phyloP scores from a whole-genome alignment of 139 green algal genomes.

The Spirogloea muscicola region DNA sequence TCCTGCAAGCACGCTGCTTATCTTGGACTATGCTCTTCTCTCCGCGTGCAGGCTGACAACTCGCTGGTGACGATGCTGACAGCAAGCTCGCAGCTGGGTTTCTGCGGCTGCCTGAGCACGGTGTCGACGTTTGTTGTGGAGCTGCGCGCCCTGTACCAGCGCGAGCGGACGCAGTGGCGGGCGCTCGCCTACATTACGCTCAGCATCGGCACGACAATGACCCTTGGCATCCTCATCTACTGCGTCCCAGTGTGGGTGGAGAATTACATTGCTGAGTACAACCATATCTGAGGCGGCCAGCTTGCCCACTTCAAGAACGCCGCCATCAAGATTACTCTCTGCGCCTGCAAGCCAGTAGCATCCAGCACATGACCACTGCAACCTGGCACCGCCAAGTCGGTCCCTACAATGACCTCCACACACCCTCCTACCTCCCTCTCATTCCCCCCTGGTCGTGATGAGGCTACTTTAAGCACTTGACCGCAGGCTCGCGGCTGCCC shows the following conservation, averaged over 20 bases:
- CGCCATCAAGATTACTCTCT: too few relatives aligned
- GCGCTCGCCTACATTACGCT: background rate
- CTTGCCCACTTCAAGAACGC: too few relatives aligned
- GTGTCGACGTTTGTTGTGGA: background rate
- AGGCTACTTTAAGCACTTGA: too few relatives aligned
- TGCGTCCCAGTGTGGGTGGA: background rate
- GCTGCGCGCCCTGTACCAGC: background rate
- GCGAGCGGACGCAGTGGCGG: background rate
- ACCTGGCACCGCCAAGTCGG: too few relatives aligned
- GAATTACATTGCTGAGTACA: background rate
- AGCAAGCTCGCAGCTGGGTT: conserved; percentile 1
- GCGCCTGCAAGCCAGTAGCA: too few relatives aligned
- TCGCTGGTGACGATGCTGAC: background rate
- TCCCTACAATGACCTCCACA: too few relatives aligned
- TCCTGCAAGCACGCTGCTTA: background rate
- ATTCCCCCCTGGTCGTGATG: background rate
- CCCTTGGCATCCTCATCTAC: background rate
- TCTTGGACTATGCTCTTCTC: background rate
- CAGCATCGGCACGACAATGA: background rate
- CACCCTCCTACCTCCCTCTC: background rate
- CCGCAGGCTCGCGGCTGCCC: too few relatives aligned
- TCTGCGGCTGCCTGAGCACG: background rate
- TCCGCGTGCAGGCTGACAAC: background rate
- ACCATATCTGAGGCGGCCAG: background rate
- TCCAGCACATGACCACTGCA: too few relatives aligned